Base-by-base conservation (phyloP, 2,329 filamentous ascomycete species). In the Endothia cerciana region DNA sequence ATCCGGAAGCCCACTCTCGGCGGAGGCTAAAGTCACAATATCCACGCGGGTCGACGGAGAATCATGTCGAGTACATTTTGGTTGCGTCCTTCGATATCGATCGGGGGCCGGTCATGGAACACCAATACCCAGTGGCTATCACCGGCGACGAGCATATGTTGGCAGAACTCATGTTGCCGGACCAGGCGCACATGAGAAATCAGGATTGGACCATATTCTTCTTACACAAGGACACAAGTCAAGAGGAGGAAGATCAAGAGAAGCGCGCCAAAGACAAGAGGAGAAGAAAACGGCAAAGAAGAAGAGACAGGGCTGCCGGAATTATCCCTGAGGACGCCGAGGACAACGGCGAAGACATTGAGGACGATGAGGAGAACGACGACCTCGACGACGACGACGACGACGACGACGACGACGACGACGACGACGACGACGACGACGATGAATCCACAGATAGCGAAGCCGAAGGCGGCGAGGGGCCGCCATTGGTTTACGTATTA, bases 201-300 rank as follows among this genome's bases (percentile, higher is more conserved):
- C 94, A 98, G 79, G 95, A 99, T 77, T 99, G 95, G 95, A 99
- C 95, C 51, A 97, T 98, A 64, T 99, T 99, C 81, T 99, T 99
- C 76, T 77, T 99, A 65, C 95, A 99, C 80, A 98, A 98, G 77
- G 95, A 99, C 76, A 92, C 90, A 3, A 94, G 88, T 67, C 88
- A 90, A 60, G 90, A 92, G 67, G 91, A 94, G 65, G 94, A 97
- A 67, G 91, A 93, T 38, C 86, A 89, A 65, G 90, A 92, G 71
- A 82, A 83, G 68, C 82, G 81, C 63, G 82, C 82, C 47, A 89
- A 85, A 70, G 80, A 83, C 73, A 82, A 83, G 71, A 80, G 84
- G 72, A 82, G 76, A 64, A 80, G 78, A 70, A 78, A 79, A 74
- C 83, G 87, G 64, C 82, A 81, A 69, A 81, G 81, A 67, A 82